A percentile compares a stretch with the other conserved stretches of the same genome.
These are phyloP conservation scores for Lablab purpureus DNA, from an alignment of 306 rosid genomes.

Conservation along the genomic window DNA sequence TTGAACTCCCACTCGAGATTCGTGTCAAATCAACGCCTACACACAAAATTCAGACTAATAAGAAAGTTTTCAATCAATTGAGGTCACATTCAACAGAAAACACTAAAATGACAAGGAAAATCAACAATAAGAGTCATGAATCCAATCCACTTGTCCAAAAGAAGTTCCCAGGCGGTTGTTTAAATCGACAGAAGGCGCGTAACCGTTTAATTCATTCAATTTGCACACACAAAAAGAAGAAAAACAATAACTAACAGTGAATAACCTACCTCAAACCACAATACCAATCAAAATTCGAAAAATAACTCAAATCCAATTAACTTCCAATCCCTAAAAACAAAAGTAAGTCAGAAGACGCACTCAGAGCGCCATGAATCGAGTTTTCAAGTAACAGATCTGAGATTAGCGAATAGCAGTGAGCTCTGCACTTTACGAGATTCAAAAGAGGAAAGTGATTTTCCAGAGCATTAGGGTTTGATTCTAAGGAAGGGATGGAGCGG, in stretches of 20 bases:
- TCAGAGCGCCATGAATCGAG: slow-evolving; percentile 40
- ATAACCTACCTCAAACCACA: slow-evolving; percentile 45
- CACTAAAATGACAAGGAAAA: slow-evolving; percentile 4
- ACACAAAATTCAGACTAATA: slow-evolving; percentile 20
- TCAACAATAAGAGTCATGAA: background rate
- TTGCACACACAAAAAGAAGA: background rate
- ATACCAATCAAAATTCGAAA: slow-evolving; percentile 14
- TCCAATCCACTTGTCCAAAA: slow-evolving; percentile 25
- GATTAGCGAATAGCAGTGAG: slow-evolving; percentile 45
- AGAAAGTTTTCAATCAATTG: slow-evolving; percentile 27
- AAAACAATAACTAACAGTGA: slow-evolving; percentile 24
- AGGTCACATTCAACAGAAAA: slow-evolving; percentile 14
- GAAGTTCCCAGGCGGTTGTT: background rate
- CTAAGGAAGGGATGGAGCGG: slow-evolving; percentile 29
- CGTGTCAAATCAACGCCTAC: slow-evolving; percentile 34
- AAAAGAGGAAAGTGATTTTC: slow-evolving; percentile 23
- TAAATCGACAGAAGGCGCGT: slow-evolving; percentile 34
- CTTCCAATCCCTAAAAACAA: slow-evolving; percentile 31
- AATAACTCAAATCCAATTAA: slow-evolving; percentile 36
- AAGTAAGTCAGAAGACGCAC: slow-evolving; percentile 16
- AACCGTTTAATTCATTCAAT: slow-evolving; percentile 41
- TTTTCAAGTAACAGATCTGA: slow-evolving; percentile 59
- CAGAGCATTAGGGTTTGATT: slow-evolving; percentile 75
- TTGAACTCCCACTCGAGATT: slow-evolving; percentile 42
- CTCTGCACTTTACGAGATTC: slow-evolving; percentile 41